Evolutionary conservation across 345 rosid species (phyloP).

Genomic region (Syzygium jambos): DNA sequence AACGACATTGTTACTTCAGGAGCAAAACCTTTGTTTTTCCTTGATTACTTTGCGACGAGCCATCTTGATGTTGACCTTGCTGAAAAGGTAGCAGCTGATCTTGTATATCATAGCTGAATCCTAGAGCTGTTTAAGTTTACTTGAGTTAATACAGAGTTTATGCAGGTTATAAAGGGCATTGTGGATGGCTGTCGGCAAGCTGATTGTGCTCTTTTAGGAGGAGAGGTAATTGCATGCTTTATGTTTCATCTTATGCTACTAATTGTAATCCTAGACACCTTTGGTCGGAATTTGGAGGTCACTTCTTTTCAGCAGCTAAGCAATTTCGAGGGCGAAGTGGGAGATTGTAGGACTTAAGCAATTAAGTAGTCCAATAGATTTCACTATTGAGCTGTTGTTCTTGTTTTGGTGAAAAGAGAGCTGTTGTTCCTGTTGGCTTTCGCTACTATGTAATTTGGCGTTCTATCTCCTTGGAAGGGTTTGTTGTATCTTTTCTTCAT

Average conservation of each 20-base stretch:
- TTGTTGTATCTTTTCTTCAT: neutral
- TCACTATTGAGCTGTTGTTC: neutral
- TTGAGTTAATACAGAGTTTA: neutral
- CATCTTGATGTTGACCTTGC: conserved; percentile 94
- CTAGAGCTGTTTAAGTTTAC: neutral
- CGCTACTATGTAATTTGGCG: neutral
- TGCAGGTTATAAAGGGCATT: conserved; percentile 86
- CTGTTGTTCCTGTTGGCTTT: neutral
- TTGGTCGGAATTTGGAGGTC: neutral
- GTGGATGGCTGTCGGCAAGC: conserved; percentile 87
- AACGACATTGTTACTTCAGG: conserved; percentile 95
- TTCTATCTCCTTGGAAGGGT: neutral
- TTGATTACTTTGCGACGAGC: conserved; percentile 94
- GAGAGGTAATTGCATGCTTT: conserved; percentile 52
- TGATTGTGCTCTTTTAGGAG: conserved; percentile 79
- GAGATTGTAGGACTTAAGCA: neutral
- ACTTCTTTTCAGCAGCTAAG: neutral
- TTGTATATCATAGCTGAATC: neutral
- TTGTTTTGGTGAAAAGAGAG: neutral
- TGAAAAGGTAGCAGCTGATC: conserved; percentile 50
- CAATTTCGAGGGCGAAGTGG: neutral
- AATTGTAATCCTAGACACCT: neutral
- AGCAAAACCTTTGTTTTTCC: conserved; percentile 87
- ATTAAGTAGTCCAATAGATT: neutral
- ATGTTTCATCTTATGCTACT: neutral